Base-by-base conservation (phyloP, 139 green algal genomes). In the Zygnema circumcarinatum region DNA sequence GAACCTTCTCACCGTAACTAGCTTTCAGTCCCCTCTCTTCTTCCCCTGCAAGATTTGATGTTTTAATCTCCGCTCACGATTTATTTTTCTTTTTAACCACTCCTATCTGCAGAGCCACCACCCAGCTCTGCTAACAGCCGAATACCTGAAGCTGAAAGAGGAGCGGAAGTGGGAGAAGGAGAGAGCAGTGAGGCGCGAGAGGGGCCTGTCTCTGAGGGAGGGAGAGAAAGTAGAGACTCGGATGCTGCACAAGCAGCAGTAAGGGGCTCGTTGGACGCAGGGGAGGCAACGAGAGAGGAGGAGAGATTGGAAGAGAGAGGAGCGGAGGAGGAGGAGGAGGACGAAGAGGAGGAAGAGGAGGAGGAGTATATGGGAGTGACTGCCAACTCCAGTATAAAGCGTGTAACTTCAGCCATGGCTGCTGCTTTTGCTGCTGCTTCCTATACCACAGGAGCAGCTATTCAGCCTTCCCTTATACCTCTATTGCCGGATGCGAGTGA, bases 391-490 rank as follows among this genome's bases (percentile, higher is more conserved):
- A 78, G 69, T 41, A 39, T 78, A 25, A 41, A 20, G 16, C 35
- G 69, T n/a, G 69, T 78, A 25, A 41, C 69, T 22, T 39, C 69
- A 41, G 69, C 69, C 35, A 78, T 78, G 16, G 16, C 7, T 78
- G 69, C 69, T 78, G 69, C 69, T 39, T 78, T 78, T 39, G 69
- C 69, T 39, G 69, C 69, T 39, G 69, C 69, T 39, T 39, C 16
- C 3, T 7, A 3, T 25, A 78, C 69, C 16, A 3, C 69, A 78
- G 69, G 69, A 78, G 69, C 35, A 39, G 16, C 69, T 22, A 25
- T 3, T 3, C 69, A 78, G 7, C 69, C 3, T 22, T 41, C 35
- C 11, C 16, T 41, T 78, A 25, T 20, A 54, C 32, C 39, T 74
- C 76, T 33, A 36, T 36, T 62, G 38, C 76, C 76, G 47, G 76